Evolutionary conservation across 768 basidiomycete genomes (phyloP).

Genomic region (Leccinum subtestaceum): DNA sequence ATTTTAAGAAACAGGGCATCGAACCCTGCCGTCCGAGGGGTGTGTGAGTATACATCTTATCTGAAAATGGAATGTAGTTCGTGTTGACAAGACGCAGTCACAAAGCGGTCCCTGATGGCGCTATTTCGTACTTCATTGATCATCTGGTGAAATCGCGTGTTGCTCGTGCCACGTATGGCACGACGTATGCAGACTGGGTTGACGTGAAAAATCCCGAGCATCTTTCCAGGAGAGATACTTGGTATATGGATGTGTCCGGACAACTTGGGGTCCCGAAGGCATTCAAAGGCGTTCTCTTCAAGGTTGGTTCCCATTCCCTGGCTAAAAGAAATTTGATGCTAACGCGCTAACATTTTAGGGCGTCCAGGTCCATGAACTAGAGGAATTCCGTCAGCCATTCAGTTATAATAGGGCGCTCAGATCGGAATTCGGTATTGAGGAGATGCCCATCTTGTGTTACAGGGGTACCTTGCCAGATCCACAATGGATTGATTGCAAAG

Average conservation of each 20-base stretch:
- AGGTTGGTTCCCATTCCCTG: not conserved
- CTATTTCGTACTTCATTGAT: conserved; percentile 38
- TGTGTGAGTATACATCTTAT: conserved; percentile 38
- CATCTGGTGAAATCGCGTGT: conserved; percentile 44
- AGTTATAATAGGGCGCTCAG: not conserved
- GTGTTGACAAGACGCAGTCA: conserved; percentile 8
- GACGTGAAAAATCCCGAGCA: conserved; percentile 10
- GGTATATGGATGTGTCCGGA: conserved; percentile 3
- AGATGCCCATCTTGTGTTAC: conserved; percentile 9
- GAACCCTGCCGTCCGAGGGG: conserved; percentile 46
- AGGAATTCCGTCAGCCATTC: conserved; percentile 12
- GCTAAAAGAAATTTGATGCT: not conserved
- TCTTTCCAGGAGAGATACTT: conserved; percentile 5
- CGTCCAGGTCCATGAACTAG: conserved; percentile 4
- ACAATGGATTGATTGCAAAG: conserved; percentile 8
- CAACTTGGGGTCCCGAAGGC: not conserved
- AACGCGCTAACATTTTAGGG: conserved; percentile 2
- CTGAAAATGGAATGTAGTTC: not conserved
- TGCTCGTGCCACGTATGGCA: conserved; percentile 49
- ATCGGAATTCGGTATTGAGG: conserved; percentile 1
- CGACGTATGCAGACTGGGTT: conserved; percentile 37
- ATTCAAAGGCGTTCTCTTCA: conserved; percentile 8
- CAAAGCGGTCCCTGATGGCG: conserved; percentile 53
- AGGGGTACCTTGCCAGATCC: conserved; percentile 10
- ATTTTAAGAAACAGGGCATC: conserved; percentile 35